These are phyloP conservation scores for Penicillium robsamsonii DNA, from an alignment of 495 filamentous ascomycete species.

Conservation along the genomic window DNA sequence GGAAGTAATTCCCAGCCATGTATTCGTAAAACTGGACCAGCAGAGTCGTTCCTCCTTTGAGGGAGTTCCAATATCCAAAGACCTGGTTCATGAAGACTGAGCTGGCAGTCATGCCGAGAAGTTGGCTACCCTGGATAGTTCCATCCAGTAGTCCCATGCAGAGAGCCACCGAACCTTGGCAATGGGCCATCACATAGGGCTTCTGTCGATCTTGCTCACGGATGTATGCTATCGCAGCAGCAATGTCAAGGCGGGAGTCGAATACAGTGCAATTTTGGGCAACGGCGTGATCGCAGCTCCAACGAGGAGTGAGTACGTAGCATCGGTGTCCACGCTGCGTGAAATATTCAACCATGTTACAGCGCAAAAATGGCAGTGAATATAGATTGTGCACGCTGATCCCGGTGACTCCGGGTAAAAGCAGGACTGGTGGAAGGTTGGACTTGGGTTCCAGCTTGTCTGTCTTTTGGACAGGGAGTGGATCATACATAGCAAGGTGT, in stretches of 20 bases:
- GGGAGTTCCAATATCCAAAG: slow-evolving; percentile 55
- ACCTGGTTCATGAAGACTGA: slow-evolving; percentile 66
- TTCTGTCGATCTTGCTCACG: slow-evolving; percentile 34
- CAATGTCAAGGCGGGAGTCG: slow-evolving; percentile 61
- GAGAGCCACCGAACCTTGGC: slow-evolving; percentile 62
- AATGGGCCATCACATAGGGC: slow-evolving; percentile 63
- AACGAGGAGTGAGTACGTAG: slow-evolving; percentile 59
- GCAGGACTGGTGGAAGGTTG: neutral
- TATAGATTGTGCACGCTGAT: slow-evolving; percentile 62
- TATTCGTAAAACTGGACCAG: slow-evolving; percentile 20
- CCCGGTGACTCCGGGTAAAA: slow-evolving; percentile 55
- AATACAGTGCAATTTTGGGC: slow-evolving; percentile 57
- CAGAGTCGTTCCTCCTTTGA: slow-evolving; percentile 54
- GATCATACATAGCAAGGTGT: neutral
- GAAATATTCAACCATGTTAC: slow-evolving; percentile 66
- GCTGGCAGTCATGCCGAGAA: slow-evolving; percentile 57
- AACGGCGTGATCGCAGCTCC: slow-evolving; percentile 53
- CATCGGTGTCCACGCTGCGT: slow-evolving; percentile 56
- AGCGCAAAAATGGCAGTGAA: slow-evolving; percentile 61
- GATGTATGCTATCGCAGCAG: slow-evolving; percentile 56
- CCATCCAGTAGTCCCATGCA: slow-evolving; percentile 62
- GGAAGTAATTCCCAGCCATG: slow-evolving; percentile 17
- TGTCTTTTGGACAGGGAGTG: neutral
- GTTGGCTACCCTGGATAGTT: slow-evolving; percentile 40
- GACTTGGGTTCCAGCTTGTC: no score